Conservation (phyloP, 768 basidiomycete genomes). For the Suillus hirtellus region DNA sequence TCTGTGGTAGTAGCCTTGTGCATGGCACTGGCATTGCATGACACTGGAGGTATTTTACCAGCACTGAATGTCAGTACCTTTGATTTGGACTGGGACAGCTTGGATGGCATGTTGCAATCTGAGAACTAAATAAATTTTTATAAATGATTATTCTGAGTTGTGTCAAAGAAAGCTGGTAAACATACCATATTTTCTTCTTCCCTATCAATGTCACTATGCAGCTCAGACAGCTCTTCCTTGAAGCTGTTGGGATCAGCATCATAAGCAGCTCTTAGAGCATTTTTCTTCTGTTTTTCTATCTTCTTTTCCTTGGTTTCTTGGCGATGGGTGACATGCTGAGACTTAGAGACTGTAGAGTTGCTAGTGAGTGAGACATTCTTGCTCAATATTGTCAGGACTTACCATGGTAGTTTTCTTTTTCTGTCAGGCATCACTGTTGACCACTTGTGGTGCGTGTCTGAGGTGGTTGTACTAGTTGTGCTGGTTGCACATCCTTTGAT, state of each 20-base stretch:
- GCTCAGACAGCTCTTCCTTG: neutral
- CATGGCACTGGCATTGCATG: neutral
- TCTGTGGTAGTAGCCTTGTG: neutral
- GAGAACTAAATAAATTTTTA: neutral
- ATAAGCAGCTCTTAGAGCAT: neutral
- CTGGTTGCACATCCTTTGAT: neutral
- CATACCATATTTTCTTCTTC: neutral
- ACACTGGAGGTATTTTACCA: neutral
- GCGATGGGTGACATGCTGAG: neutral
- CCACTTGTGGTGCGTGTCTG: neutral
- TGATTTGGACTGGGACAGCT: neutral
- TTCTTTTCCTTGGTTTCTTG: neutral
- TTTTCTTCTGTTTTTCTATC: neutral
- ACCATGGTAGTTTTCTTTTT: neutral
- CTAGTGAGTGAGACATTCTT: neutral
- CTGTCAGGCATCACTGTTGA: neutral
- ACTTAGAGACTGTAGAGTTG: neutral
- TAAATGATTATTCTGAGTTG: neutral
- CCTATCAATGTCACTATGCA: neutral
- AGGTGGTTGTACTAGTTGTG: neutral
- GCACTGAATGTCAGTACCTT: slow-evolving; percentile 2
- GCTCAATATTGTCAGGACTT: neutral
- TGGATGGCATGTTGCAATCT: neutral
- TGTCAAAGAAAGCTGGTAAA: neutral
- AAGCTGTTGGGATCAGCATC: neutral